phyloP scores from a whole-genome alignment of 768 basidiomycete species.

The Suillus discolor region DNA sequence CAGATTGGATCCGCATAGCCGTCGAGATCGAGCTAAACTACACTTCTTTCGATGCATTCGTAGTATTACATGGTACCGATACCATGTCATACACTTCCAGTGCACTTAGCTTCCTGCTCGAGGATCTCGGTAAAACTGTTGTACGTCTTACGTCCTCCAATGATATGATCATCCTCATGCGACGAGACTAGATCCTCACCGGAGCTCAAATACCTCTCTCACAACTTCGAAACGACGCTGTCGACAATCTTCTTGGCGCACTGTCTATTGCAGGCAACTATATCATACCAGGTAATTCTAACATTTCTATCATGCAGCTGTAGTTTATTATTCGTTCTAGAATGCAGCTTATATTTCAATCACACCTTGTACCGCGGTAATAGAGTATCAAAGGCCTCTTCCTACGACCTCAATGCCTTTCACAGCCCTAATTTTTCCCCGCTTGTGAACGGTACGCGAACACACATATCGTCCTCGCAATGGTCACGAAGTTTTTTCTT shows the following conservation, averaged over 20 bases:
- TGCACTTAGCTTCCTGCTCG: conserved; percentile 87
- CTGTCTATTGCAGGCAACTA: conserved; percentile 88
- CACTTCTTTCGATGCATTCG: conserved; percentile 81
- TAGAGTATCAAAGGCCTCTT: conserved; percentile 80
- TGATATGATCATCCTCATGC: background rate
- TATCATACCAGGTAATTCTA: conserved; percentile 77
- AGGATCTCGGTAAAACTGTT: conserved; percentile 91
- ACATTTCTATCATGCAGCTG: background rate
- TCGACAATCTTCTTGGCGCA: conserved; percentile 90
- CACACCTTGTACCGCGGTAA: conserved; percentile 87
- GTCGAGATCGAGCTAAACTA: conserved; percentile 95
- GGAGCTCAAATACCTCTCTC: conserved; percentile 94
- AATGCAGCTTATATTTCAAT: conserved; percentile 89
- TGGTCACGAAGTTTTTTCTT: background rate
- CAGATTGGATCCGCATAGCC: conserved; percentile 90
- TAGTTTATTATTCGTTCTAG: conserved; percentile 37
- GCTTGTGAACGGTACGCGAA: conserved; percentile 68
- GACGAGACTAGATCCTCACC: conserved; percentile 69
- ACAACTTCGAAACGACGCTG: conserved; percentile 90
- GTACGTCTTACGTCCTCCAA: conserved; percentile 40
- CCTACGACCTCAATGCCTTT: conserved; percentile 83
- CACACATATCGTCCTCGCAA: background rate
- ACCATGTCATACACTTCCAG: conserved; percentile 91
- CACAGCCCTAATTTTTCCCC: conserved; percentile 83
- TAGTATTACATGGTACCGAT: conserved; percentile 89